A percentile compares a stretch with the other conserved stretches of the same genome.
phyloP scores from a whole-genome alignment of 2,329 filamentous ascomycete genomes.

The Aspergillus sp. region DNA sequence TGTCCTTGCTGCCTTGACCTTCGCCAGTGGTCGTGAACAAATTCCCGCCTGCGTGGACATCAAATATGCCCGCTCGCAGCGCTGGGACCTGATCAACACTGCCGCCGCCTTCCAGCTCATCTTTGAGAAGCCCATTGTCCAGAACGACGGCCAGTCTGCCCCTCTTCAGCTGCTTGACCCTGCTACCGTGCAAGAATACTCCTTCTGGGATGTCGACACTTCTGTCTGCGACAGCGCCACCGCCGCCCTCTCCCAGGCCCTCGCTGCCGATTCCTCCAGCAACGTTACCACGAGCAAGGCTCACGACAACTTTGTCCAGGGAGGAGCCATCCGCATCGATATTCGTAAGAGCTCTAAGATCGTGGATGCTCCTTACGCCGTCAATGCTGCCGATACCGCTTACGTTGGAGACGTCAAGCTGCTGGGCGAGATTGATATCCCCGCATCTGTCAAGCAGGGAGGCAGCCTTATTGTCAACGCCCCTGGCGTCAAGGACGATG shows the following conservation, averaged over 20 bases:
- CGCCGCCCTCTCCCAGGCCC: slow-evolving; percentile 57
- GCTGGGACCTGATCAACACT: slow-evolving; percentile 57
- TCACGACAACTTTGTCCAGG: slow-evolving; percentile 65
- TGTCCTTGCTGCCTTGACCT: slow-evolving; percentile 79
- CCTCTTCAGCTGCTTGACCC: slow-evolving; percentile 55
- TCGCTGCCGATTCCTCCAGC: slow-evolving; percentile 60
- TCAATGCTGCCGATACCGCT: slow-evolving; percentile 74
- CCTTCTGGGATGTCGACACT: slow-evolving; percentile 88
- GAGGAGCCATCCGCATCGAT: slow-evolving; percentile 80
- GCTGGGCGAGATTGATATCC: slow-evolving; percentile 72
- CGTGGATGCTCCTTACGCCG: slow-evolving; percentile 78
- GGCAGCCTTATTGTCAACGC: slow-evolving; percentile 75
- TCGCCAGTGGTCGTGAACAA: slow-evolving; percentile 66
- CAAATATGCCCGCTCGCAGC: slow-evolving; percentile 79
- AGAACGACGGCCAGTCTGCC: slow-evolving; percentile 37
- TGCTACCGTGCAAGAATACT: slow-evolving; percentile 72
- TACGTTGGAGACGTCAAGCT: slow-evolving; percentile 79
- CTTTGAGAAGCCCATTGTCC: slow-evolving; percentile 41
- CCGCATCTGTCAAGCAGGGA: slow-evolving; percentile 67
- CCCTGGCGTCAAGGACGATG: slow-evolving; percentile 79
- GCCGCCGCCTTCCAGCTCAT: slow-evolving; percentile 48
- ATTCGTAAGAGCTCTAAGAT: slow-evolving; percentile 79
- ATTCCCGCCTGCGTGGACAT: slow-evolving; percentile 71
- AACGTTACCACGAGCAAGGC: slow-evolving; percentile 61
- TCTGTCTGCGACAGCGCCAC: slow-evolving; percentile 67